Evolutionary conservation across 306 rosid genomes (phyloP).

Genomic region (Quercus ilex): DNA sequence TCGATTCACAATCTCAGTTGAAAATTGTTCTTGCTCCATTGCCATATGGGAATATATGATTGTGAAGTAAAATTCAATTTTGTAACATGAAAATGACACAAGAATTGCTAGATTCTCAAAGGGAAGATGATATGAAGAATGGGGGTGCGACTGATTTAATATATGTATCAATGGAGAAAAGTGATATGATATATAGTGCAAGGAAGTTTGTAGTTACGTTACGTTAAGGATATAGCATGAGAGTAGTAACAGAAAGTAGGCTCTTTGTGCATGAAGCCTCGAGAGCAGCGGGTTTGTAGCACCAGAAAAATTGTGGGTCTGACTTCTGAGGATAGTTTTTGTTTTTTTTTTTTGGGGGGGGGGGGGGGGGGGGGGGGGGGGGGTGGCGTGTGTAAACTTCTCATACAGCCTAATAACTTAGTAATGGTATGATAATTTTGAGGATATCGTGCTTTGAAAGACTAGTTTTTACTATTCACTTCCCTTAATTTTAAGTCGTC

Average conservation of each 20-base stretch:
- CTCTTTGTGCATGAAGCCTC: constrained; percentile 13
- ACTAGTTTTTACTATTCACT: no score
- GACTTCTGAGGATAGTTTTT: not conserved
- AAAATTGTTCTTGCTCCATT: constrained; percentile 4
- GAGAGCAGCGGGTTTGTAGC: not conserved
- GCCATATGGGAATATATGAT: not conserved
- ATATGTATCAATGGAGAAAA: not conserved
- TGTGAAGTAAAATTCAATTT: not conserved
- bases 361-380: no score
- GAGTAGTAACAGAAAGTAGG: constrained; percentile 3
- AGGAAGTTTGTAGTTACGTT: not conserved
- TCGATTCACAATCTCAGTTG: constrained; percentile 7
- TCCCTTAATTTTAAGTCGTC: no score
- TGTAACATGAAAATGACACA: not conserved
- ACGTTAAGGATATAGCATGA: not conserved
- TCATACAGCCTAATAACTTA: no score
- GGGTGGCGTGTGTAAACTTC: no score
- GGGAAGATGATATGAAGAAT: not conserved
- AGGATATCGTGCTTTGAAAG: no score
- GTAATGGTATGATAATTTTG: no score
- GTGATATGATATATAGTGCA: not conserved
- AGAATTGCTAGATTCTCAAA: not conserved
- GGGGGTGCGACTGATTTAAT: not conserved
- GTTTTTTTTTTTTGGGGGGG: not conserved
- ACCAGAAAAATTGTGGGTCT: constrained; percentile 1